Evolutionary conservation across 2,329 filamentous ascomycete species (phyloP), one percentile per base, ranked within the genome.

Genomic region (Cryphonectria japonica): DNA sequence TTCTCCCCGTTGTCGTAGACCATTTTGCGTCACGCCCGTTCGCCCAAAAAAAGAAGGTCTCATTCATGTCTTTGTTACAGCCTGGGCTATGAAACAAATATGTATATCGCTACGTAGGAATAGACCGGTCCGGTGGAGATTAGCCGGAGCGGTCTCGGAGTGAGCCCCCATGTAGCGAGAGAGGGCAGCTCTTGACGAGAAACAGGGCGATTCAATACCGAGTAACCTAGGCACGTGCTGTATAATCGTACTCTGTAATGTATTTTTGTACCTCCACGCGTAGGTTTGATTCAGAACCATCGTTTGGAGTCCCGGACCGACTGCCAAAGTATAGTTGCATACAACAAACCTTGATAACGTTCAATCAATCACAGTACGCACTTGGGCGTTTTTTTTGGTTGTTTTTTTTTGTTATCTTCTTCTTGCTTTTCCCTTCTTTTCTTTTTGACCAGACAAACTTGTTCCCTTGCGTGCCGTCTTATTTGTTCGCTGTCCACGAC

Each of bases 61-160:
- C 43, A 22, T 34, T 50, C 43, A 50, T 50, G 46, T 50, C 46
- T n/a, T 22, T 6, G 19, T 22, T 11, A 22, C 46, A n/a, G 22
- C 22, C 19, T 19, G 43, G 43, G 1, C 16, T 19, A 1, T 6
- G 16, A 6, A 46, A 46, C 1, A 22, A 16, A 46, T 46, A 50
- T 50, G 22, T n/a, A 50, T 50, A 9, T 50, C 9, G 22, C 16
- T 22, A 7, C 43, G 14, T 14, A 50, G n/a, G 52, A n/a, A 16
- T 57, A 57, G 19, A n/a, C 64, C 64, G 61, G 61, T 32, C 61
- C 61, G 61, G 61, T 46, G 39, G 39, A 29, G 14, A 29, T 32
- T 29, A 46, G 14, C 32, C 34, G 37, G 60, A 62, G 60, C 60
- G 60, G 34, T 62, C 9, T 62, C 60, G 60, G 60, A 62, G 57